Percentiles rank a stretch among this genome's conserved stretches.
Evolutionary conservation across 208 protist species (phyloP).

Genomic region (Trypanosoma scelopori): DNA sequence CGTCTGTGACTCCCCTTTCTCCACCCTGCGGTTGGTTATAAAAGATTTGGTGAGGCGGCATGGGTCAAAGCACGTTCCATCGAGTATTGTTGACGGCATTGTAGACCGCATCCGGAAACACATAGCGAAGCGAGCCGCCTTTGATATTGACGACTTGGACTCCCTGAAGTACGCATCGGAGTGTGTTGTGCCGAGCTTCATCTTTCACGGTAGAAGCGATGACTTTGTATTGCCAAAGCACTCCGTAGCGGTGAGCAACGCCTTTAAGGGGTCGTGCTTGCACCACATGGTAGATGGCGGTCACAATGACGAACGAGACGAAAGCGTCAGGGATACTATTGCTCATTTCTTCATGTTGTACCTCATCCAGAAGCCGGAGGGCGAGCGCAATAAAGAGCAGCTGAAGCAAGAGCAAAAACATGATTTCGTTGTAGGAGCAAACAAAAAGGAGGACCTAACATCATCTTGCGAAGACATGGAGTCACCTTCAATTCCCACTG

Average conservation of each 20-base stretch:
- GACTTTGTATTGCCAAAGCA: constrained; percentile 90
- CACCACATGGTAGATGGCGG: constrained; percentile 82
- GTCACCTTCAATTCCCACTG: too few relatives aligned
- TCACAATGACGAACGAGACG: constrained; percentile 91
- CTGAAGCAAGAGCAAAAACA: background rate
- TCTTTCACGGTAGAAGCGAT: constrained; percentile 92
- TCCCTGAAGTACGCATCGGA: constrained; percentile 77
- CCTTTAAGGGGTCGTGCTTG: constrained; percentile 61
- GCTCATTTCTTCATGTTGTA: constrained; percentile 81
- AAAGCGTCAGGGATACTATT: constrained; percentile 75
- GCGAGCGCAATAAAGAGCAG: constrained; percentile 16
- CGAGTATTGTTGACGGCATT: constrained; percentile 66
- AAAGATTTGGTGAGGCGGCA: constrained; percentile 76
- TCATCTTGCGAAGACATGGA: too few relatives aligned
- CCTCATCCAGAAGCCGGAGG: constrained; percentile 66
- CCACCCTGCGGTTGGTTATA: constrained; percentile 76
- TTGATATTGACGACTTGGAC: constrained; percentile 94
- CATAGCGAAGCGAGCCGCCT: constrained; percentile 86
- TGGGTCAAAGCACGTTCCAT: constrained; percentile 68
- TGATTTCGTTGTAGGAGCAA: background rate
- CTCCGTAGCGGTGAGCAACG: constrained; percentile 59
- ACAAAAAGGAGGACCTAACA: background rate
- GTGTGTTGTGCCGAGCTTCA: constrained; percentile 84
- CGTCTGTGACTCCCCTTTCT: constrained; percentile 94
- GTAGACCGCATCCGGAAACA: constrained; percentile 84